A percentile compares a stretch with the other conserved stretches of the same genome.
phyloP scores from a whole-genome alignment of 1,284 basidiomycete species.

The Puccinia hordei region DNA sequence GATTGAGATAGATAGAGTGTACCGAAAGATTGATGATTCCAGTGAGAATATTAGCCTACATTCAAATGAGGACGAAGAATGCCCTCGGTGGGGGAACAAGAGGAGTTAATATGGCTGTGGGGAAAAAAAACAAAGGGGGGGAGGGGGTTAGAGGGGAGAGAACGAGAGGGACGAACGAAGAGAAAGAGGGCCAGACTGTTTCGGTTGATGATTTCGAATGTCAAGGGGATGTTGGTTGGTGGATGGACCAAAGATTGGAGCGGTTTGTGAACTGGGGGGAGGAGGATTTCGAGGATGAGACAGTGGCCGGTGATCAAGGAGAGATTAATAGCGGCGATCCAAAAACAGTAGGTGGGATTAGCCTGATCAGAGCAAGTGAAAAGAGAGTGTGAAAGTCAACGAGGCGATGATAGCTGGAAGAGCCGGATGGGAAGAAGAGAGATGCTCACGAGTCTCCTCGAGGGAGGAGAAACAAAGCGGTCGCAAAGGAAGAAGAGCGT shows the following conservation, averaged over 20 bases:
- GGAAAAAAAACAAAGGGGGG: background rate
- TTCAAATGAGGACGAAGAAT: no score
- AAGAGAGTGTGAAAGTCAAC: no score
- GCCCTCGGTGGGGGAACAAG: no score
- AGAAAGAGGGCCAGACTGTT: slow-evolving; percentile 82
- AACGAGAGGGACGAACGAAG: slow-evolving; percentile 64
- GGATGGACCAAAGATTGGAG: background rate
- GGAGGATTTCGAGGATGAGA: slow-evolving; percentile 64
- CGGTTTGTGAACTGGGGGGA: background rate
- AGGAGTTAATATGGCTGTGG: no score
- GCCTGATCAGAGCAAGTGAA: slow-evolving; percentile 63
- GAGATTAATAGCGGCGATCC: slow-evolving; percentile 86
- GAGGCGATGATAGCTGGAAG: no score
- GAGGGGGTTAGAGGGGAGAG: background rate
- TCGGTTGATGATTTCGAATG: slow-evolving; percentile 75
- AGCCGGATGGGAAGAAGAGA: background rate
- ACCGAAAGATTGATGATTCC: slow-evolving; percentile 80
- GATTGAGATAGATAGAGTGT: slow-evolving; percentile 75
- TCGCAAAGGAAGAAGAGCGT: slow-evolving; percentile 63
- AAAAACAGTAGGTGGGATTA: slow-evolving; percentile 84
- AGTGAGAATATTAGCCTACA: slow-evolving; percentile 84
- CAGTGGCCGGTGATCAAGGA: slow-evolving; percentile 81
- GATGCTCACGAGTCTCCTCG: slow-evolving; percentile 70
- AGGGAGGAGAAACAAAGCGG: slow-evolving; percentile 62
- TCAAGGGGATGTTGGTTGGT: background rate